phyloP scores from a whole-genome alignment of 73 alveolate species.

The Symbiodinium pilosum region DNA sequence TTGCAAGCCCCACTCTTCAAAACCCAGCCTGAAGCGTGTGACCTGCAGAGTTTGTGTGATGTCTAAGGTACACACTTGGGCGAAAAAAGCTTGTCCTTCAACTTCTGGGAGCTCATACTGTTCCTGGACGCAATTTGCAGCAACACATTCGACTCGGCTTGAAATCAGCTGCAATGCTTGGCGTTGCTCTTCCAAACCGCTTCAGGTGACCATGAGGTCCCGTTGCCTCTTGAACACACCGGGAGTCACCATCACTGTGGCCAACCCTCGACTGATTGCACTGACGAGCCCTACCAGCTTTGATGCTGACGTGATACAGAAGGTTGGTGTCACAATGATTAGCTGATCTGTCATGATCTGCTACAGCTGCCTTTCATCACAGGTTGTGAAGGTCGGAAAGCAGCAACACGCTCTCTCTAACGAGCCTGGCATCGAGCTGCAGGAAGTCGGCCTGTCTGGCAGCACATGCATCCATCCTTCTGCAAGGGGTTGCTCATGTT shows the following conservation, averaged over 20 bases:
- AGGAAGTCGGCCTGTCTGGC: no score
- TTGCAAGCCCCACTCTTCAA: no score
- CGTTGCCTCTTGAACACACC: constrained; percentile 17
- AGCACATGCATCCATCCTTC: no score
- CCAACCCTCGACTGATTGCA: constrained; percentile 57
- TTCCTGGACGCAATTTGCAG: no score
- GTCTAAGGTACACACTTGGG: constrained; percentile 23
- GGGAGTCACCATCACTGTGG: constrained; percentile 52
- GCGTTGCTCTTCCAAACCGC: not conserved
- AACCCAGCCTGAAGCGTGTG: not conserved
- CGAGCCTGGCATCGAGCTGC: constrained; percentile 36
- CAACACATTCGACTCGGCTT: no score
- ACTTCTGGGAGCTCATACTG: constrained; percentile 38
- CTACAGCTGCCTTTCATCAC: not conserved
- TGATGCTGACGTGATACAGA: constrained; percentile 47
- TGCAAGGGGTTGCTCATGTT: no score
- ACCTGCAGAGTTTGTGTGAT: no score
- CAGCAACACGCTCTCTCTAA: constrained; percentile 40
- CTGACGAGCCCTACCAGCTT: constrained; percentile 58
- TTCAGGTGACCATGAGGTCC: constrained; percentile 49
- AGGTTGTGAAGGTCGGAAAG: constrained; percentile 24
- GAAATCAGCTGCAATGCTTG: no score
- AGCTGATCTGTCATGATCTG: no score
- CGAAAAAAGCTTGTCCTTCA: constrained; percentile 50
- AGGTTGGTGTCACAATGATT: not conserved